Base-by-base conservation (phyloP, 164 flowering plant species). In the Stephania cephalantha region DNA sequence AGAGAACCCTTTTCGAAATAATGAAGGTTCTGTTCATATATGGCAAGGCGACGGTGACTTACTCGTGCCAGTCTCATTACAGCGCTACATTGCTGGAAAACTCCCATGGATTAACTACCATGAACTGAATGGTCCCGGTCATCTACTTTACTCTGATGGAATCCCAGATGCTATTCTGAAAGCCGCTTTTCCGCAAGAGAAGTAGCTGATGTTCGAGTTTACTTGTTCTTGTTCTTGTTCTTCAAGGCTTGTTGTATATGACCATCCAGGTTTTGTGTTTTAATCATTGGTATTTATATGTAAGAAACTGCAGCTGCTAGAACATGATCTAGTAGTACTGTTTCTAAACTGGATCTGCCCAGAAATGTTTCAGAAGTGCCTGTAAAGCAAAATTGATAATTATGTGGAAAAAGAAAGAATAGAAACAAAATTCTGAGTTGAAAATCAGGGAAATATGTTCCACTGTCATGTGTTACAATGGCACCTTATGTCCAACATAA, bases 11-110 rank as follows among this genome's bases (percentile, higher is more conserved):
- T 88, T 89, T 74, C 87, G 89, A 0, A 73, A 82, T 73, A 85
- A 81, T 72, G 88, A 87, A 75, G 90, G 91, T 20, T 84, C 89
- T 2, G 91, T 92, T 63, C 93, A 91, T 74, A 22, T 91, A 11
- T 91, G 97, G 97, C 97, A 91, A 2, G 94, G 94, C 7, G 86
- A 83, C 72, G 93, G 88, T 35, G 97, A 91, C 70, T 2, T 50
- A 35, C 46, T 90, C 7, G 91, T 91, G 68, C 91, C 90, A 15
- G 78, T 78, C 67, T 18, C 70, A 7, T 74, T 87, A 73, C 90
- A 87, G 69, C 89, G 88, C 53, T 86, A 79, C 78, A 85, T 89
- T 35, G 87, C 87, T 0, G 77, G 82, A 68, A 79, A 74, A 74
- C 90, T 89, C 45, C 90, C 94, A 1, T 91, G 94, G 94, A 85